phyloP scores from a whole-genome alignment of 805 yeast species.

The Spathaspora hagerdaliae region DNA sequence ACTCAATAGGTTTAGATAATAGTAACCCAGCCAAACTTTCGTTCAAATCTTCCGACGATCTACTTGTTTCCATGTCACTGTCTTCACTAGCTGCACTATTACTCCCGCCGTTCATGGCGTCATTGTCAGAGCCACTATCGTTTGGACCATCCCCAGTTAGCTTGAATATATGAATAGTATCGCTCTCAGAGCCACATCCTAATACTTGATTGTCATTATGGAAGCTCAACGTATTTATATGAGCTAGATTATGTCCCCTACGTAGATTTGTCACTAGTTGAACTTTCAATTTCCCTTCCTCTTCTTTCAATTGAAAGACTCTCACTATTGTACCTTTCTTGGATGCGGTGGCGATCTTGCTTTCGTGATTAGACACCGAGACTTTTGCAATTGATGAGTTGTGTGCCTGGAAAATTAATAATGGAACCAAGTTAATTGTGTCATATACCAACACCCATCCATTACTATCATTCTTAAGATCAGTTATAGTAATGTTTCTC shows the following conservation, averaged over 20 bases:
- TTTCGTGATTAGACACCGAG: slow-evolving; percentile 21
- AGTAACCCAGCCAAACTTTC: slow-evolving; percentile 39
- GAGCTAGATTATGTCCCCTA: slow-evolving; percentile 37
- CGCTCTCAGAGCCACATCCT: slow-evolving; percentile 38
- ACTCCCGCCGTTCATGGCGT: slow-evolving; percentile 1
- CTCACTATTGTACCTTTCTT: slow-evolving; percentile 41
- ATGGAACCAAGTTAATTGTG: slow-evolving; percentile 27
- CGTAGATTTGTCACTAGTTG: slow-evolving; percentile 31
- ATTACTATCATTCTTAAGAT: slow-evolving; percentile 18
- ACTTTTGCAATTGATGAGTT: slow-evolving; percentile 31
- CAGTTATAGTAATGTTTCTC: slow-evolving; percentile 20
- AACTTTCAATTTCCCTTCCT: slow-evolving; percentile 14
- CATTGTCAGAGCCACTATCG: slow-evolving; percentile 2
- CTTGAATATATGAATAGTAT: slow-evolving; percentile 39
- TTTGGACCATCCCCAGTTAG: slow-evolving; percentile 10
- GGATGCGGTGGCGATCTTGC: slow-evolving; percentile 38
- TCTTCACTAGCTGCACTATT: slow-evolving; percentile 15
- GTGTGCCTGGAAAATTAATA: slow-evolving; percentile 37
- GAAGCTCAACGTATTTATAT: slow-evolving; percentile 31
- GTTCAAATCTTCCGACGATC: slow-evolving; percentile 37
- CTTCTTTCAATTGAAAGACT: slow-evolving; percentile 21
- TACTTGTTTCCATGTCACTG: slow-evolving; percentile 14
- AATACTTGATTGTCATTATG: slow-evolving; percentile 28
- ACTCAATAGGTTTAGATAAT: slow-evolving; percentile 18
- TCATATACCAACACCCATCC: slow-evolving; percentile 43